phyloP scores from a whole-genome alignment of 257 asterid species.

The Asclepias syriaca region DNA sequence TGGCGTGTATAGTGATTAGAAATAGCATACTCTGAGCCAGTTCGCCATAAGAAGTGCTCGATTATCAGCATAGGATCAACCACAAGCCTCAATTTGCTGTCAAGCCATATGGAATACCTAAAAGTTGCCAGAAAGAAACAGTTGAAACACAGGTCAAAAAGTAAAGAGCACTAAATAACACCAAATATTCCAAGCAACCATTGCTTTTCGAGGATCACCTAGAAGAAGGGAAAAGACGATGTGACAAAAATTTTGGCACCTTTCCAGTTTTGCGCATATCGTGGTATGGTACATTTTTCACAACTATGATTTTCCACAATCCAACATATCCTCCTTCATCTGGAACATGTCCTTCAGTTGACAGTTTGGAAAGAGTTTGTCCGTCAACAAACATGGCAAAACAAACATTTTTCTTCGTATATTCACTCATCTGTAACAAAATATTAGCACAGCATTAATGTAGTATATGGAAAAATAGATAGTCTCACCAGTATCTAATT shows the following conservation, averaged over 20 bases:
- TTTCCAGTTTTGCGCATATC: slow-evolving; percentile 89
- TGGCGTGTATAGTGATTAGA: slow-evolving; percentile 87
- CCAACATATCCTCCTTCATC: slow-evolving; percentile 74
- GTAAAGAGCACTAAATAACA: slow-evolving; percentile 5
- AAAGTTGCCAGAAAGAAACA: slow-evolving; percentile 15
- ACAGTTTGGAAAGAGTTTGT: slow-evolving; percentile 62
- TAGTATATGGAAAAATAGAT: slow-evolving; percentile 1
- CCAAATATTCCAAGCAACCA: slow-evolving; percentile 1
- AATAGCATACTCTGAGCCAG: slow-evolving; percentile 78
- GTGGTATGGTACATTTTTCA: slow-evolving; percentile 66
- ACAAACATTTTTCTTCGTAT: slow-evolving; percentile 76
- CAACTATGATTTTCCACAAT: slow-evolving; percentile 73
- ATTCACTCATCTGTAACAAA: slow-evolving; percentile 69
- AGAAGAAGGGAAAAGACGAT: slow-evolving; percentile 90
- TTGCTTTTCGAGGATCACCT: slow-evolving; percentile 49
- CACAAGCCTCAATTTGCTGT: slow-evolving; percentile 84
- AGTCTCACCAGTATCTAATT: not conserved
- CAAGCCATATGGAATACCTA: slow-evolving; percentile 96
- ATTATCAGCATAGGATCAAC: slow-evolving; percentile 82
- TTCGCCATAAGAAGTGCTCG: slow-evolving; percentile 78
- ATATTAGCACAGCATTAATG: not conserved
- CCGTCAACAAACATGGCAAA: slow-evolving; percentile 88
- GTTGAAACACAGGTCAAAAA: slow-evolving; percentile 14
- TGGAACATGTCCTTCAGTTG: slow-evolving; percentile 62
- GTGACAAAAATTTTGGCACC: slow-evolving; percentile 86